Evolutionary conservation across 768 basidiomycete species (phyloP), one percentile per base, ranked within the genome.

Genomic region (Xerocomus spinulosus): DNA sequence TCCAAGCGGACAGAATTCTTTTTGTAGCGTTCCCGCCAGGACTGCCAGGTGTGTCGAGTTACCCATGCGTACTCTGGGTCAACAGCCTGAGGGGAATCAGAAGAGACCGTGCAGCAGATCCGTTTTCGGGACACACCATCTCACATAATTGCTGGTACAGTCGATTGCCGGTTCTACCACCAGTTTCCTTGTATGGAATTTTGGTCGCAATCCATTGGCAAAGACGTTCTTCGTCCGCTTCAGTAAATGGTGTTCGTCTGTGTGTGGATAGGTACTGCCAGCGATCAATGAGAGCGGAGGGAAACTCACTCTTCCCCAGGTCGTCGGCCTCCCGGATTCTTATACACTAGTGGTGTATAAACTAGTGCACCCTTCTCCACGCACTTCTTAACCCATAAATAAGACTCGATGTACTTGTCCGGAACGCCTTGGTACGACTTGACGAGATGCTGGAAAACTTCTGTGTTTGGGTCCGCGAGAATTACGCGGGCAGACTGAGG

Each of bases 11-110:
- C 60, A 0, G 85, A 71, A 51, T 92, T 85, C 67, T 91, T 91
- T 72, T 91, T 90, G 70, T 92, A 92, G 24, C 89, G 75, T 60
- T 92, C 88, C 23, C 89, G 79, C 88, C 88, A 92, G 14, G 88
- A 92, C 54, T 90, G 87, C 88, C 88, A 92, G 2, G 87, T 89
- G 61, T 92, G 88, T 14, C 87, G 81, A 21, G 72, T 74, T 17
- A 89, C 89, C 88, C 88, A 91, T 0, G 77, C 72, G 57, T 80
- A 89, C 52, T 87, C 85, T 2, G 86, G 82, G 51, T 88, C 83
- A 42, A 68, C 67, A 40, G 71, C 72, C 87, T 89, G 54, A 9
- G 15, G 34, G 23, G 20, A 24, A 29, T 55, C 17, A 58, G 32
- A 17, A 10, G 23, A n/a, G 17, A 48, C 29, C 9, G 3, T 32